Evolutionary conservation across 2,329 filamentous ascomycete species (phyloP), one percentile per base, ranked within the genome.

Genomic region (Aureobasidium namibiae): DNA sequence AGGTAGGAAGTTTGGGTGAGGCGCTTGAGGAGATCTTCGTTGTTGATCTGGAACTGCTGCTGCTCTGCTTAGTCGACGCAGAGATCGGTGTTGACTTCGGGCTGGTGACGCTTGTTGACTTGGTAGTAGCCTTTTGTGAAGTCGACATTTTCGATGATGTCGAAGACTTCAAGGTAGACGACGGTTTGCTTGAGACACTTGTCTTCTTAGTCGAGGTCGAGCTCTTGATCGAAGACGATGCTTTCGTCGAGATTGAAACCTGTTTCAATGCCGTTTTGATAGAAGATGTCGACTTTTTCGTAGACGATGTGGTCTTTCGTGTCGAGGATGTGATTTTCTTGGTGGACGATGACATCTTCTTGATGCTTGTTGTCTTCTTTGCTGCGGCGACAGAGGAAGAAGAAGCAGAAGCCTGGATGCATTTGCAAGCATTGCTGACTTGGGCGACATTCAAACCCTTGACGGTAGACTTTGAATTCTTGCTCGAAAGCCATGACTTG

Each of bases 401-500:
- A 1, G 54, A 58, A 34, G 44, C 54, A 16, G 54, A 58, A 16
- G 44, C 54, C 21, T 49, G 34, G 13, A 58, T 24, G 16, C 54
- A 58, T 49, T 48, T 58, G 13, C 54, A 58, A 13, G 44, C 54
- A 33, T 33, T 41, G 54, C 54, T 58, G 33, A 58, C 44, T 36
- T 49, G 54, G 21, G 54, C 44, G 14, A 49, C 54, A n/a, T 9
- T 29, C 21, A 58, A 14, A n/a, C 44, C 54, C 44, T 58, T 58
- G 33, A 49, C 44, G 6, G 44, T 58, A 18, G 54, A 58, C 34
- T 48, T 58, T 14, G 29, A 33, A 14, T 58, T 42, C 14, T 58
- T 58, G 44, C 7, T 58, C 10, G 44, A 21, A 7, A 58, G 54
- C 54, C 54, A 58, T 58, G 54, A 49, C 21, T 58, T 58, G 44